Evolutionary conservation across 768 basidiomycete genomes (phyloP), one percentile per base, ranked within the genome.

Genomic region (Nidularia sp.): DNA sequence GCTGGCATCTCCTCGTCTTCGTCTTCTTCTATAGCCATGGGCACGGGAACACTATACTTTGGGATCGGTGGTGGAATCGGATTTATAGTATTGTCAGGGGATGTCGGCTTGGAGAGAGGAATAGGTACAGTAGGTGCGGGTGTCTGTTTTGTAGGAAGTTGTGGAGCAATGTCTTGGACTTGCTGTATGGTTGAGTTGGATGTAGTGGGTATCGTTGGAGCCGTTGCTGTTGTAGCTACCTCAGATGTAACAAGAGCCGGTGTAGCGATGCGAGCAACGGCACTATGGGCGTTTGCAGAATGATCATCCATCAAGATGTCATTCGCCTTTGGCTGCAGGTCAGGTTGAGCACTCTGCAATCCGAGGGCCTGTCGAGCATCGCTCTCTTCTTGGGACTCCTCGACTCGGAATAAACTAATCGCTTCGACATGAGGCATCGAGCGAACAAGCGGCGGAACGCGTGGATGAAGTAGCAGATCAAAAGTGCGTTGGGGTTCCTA

Each of bases 1-100:
- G 73, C 61, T 2, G 91, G 91, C 74, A 94, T 84, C 45, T 82
- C 80, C 55, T 85, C 85, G 55, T 88, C 86, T n/a, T 78, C 78
- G 10, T 89, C 86, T 3, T 83, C 75, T 41, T 64, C 44, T 8
- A 9, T 45, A 22, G 8, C 9, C 8, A 7, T n/a, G n/a, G n/a
- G n/a, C n/a, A n/a, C n/a, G n/a, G n/a, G n/a, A n/a, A n/a, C n/a
- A n/a, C n/a, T n/a, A n/a, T n/a, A n/a, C n/a, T n/a, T n/a, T n/a
- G n/a, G n/a, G n/a, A n/a, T n/a, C n/a, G n/a, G n/a, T n/a, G n/a
- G n/a, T n/a, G n/a, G n/a, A n/a, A n/a, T n/a, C n/a, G n/a, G n/a
- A n/a, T n/a, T n/a, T n/a, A n/a, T n/a, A n/a, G n/a, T n/a, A n/a
- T n/a, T n/a, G n/a, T n/a, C n/a, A n/a, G n/a, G n/a, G n/a, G n/a